These are phyloP conservation scores for Suillus plorans DNA, from an alignment of 768 basidiomycete species.

Conservation along the genomic window DNA sequence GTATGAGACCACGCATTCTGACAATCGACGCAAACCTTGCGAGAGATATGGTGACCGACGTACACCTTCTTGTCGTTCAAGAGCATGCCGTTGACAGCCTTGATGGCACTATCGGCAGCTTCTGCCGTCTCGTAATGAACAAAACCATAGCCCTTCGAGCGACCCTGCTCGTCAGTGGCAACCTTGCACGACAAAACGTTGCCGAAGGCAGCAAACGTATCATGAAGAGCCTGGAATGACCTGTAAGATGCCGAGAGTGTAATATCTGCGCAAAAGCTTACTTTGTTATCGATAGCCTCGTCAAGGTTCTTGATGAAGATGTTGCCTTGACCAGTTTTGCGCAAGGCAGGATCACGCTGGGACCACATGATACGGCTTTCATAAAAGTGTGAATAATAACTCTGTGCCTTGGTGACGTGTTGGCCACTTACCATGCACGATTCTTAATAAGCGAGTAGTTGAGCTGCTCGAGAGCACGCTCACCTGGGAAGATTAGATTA, in stretches of 20 bases:
- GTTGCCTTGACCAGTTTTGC: slow-evolving; percentile 99
- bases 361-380: slow-evolving; percentile 99
- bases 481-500: slow-evolving; percentile 50
- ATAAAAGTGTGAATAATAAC: slow-evolving; percentile 13
- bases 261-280: slow-evolving; percentile 22
- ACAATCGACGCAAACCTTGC: slow-evolving; percentile 60
- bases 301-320: slow-evolving; percentile 99
- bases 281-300: slow-evolving; percentile 97
- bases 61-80: slow-evolving; percentile 99
- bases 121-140: slow-evolving; percentile 99
- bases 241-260: not conserved
- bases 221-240: slow-evolving; percentile 81
- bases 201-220: slow-evolving; percentile 98
- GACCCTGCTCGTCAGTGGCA: slow-evolving; percentile 92
- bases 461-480: slow-evolving; percentile 97
- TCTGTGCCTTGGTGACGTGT: not conserved
- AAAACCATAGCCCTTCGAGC: slow-evolving; percentile 97
- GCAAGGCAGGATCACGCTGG: slow-evolving; percentile 97
- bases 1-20: not conserved
- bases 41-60: slow-evolving; percentile 95
- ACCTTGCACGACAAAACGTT: slow-evolving; percentile 99
- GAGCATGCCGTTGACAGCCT: slow-evolving; percentile 98
- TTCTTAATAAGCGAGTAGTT: slow-evolving; percentile 99
- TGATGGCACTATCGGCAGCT: slow-evolving; percentile 94
- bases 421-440: slow-evolving; percentile 75